A percentile compares a stretch with the other conserved stretches of the same genome.
Conservation (phyloP, 192 early-diverging fungal species). For the Backusella westeae region DNA sequence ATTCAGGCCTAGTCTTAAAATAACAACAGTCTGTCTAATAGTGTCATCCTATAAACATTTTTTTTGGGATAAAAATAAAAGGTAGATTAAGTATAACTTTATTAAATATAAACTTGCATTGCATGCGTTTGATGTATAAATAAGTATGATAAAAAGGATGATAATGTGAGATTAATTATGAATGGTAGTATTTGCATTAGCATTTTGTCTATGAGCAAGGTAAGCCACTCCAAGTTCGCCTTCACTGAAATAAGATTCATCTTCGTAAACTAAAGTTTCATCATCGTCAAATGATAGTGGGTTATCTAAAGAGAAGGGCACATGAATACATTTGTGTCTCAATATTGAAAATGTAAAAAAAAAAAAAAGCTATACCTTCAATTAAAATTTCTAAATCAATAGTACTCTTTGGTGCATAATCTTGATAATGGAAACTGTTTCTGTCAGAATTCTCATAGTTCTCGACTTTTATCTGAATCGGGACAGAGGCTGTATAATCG, state of each 20-base stretch:
- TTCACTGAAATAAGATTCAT: conserved; percentile 9
- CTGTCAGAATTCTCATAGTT: conserved; percentile 21
- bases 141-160: neutral
- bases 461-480: neutral
- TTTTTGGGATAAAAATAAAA: neutral
- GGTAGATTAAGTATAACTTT: neutral
- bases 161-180: neutral
- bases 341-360: neutral
- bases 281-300: neutral
- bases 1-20: no score
- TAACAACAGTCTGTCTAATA: no score
- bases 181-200: neutral
- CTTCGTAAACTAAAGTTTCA: neutral
- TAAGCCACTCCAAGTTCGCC: conserved; percentile 11
- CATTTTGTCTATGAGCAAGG: conserved; percentile 3
- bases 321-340: neutral
- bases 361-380: conserved; percentile 21
- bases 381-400: conserved; percentile 36
- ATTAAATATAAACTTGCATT: neutral
- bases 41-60: neutral
- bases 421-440: conserved; percentile 43
- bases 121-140: neutral
- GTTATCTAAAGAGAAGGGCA: neutral
- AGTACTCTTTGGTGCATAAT: conserved; percentile 35
- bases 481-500: neutral